Conservation (phyloP, 371 early-diverging fungal genomes). For the Circinella minor region DNA sequence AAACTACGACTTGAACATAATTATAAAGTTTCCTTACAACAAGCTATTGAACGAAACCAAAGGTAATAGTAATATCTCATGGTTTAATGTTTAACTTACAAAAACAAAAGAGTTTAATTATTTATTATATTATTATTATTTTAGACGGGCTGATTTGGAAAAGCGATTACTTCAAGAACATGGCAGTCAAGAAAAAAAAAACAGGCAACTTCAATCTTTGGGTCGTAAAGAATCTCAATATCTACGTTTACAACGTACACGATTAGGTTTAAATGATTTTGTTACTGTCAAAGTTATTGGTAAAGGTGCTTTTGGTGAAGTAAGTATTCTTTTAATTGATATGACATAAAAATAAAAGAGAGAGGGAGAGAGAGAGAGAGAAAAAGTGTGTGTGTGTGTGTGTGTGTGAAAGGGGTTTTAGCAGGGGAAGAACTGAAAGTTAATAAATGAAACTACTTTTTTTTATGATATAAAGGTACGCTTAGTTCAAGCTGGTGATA, state of each 20-base stretch:
- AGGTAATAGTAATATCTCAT: constrained; percentile 48
- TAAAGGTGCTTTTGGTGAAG: constrained; percentile 99
- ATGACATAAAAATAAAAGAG: not conserved
- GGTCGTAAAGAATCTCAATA: constrained; percentile 94
- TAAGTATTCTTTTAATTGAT: constrained; percentile 26
- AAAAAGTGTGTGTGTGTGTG: too few relatives aligned
- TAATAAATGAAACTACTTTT: not conserved
- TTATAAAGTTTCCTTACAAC: constrained; percentile 85
- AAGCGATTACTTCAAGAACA: constrained; percentile 71
- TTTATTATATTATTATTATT: not conserved
- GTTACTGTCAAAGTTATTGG: constrained; percentile 98
- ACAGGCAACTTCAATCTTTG: constrained; percentile 77
- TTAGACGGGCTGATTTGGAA: constrained; percentile 83
- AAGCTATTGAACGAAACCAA: constrained; percentile 88
- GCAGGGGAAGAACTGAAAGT: too few relatives aligned
- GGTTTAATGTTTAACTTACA: not conserved
- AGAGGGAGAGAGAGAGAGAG: not conserved
- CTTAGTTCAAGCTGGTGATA: constrained; percentile 94
- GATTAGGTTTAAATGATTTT: constrained; percentile 95
- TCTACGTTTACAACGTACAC: constrained; percentile 88
- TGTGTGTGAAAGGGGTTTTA: not conserved
- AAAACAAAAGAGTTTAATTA: not conserved
- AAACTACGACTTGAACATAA: constrained; percentile 88
- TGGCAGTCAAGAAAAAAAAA: constrained; percentile 88
- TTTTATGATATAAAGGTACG: constrained; percentile 66